A percentile compares a stretch with the other conserved stretches of the same genome.
Conservation (phyloP, 2,329 filamentous ascomycete species). For the Alternaria arbusti region DNA sequence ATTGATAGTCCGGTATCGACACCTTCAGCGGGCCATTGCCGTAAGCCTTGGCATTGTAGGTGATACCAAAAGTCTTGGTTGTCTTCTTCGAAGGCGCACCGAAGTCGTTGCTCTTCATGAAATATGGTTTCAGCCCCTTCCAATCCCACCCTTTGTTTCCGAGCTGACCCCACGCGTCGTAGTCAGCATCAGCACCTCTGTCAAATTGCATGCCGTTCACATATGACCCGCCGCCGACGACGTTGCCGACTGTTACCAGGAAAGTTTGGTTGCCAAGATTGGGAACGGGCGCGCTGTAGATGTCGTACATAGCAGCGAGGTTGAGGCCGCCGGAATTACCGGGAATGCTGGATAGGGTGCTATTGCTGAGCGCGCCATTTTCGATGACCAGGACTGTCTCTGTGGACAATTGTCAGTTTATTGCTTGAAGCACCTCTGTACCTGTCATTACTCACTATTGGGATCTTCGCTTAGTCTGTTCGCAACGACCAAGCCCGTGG, state of each 20-base stretch:
- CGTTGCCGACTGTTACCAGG: conserved; percentile 21
- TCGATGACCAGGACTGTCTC: conserved; percentile 28
- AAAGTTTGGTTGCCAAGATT: conserved; percentile 27
- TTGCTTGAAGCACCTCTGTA: neutral
- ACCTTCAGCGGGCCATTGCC: conserved; percentile 7
- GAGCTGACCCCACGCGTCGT: conserved; percentile 1
- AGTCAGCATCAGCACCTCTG: conserved; percentile 30
- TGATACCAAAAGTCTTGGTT: conserved; percentile 17
- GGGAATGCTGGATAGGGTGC: conserved; percentile 15
- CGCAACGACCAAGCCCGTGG: conserved; percentile 26
- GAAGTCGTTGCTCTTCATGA: conserved; percentile 18
- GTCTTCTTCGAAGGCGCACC: conserved; percentile 14
- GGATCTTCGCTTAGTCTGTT: conserved; percentile 26
- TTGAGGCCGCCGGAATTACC: conserved; percentile 18
- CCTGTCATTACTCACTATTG: neutral
- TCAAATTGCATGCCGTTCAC: conserved; percentile 47
- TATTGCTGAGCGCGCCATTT: conserved; percentile 15
- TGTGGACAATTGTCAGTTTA: neutral
- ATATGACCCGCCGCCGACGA: conserved; percentile 42
- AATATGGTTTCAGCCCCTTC: conserved; percentile 11
- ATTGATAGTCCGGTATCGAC: conserved; percentile 16
- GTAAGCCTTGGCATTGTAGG: conserved; percentile 18
- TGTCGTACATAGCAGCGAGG: conserved; percentile 15
- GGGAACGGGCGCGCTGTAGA: conserved; percentile 19
- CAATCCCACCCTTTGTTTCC: conserved; percentile 4